A percentile compares a stretch with the other conserved stretches of the same genome.
These are phyloP conservation scores for Epichloe typhina DNA, from an alignment of 2,329 filamentous ascomycete species.

Conservation along the genomic window DNA sequence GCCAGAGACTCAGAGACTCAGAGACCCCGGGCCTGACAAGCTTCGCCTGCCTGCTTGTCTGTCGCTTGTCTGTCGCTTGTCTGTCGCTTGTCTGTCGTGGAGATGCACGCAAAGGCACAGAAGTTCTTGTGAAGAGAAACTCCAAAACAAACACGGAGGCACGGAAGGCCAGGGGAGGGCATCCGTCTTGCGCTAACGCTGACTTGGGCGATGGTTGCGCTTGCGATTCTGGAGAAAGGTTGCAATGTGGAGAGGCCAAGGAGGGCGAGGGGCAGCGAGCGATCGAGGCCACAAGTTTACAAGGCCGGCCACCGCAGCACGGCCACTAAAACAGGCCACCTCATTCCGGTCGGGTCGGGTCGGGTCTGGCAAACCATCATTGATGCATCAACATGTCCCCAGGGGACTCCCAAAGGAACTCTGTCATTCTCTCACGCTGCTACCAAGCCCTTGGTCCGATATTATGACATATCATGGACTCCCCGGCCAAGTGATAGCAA, in stretches of 20 bases:
- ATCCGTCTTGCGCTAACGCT: conserved; percentile 8
- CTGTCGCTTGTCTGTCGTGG: not conserved
- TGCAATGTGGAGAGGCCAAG: conserved; percentile 2
- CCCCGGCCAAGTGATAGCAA: not conserved
- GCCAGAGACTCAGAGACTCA: too few species aligned
- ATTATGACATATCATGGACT: not conserved
- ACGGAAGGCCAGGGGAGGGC: conserved; percentile 5
- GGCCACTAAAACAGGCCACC: too few species aligned
- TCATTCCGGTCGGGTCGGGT: too few species aligned
- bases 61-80: not conserved
- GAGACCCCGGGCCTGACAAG: not conserved
- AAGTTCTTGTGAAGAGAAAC: not conserved
- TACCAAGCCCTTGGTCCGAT: not conserved
- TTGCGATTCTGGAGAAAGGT: conserved; percentile 4
- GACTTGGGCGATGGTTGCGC: conserved; percentile 3
- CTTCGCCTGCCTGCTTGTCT: not conserved
- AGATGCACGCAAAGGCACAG: not conserved
- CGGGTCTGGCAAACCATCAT: too few species aligned
- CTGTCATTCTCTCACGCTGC: not conserved
- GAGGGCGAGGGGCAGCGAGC: not conserved
- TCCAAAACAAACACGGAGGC: not conserved
- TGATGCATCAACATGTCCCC: too few species aligned
- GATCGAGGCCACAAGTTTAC: not conserved
- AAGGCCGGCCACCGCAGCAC: too few species aligned
- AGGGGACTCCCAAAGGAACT: not conserved